Conservation (phyloP, 352 stramenopile genomes). For the Phytophthora aleatoria region DNA sequence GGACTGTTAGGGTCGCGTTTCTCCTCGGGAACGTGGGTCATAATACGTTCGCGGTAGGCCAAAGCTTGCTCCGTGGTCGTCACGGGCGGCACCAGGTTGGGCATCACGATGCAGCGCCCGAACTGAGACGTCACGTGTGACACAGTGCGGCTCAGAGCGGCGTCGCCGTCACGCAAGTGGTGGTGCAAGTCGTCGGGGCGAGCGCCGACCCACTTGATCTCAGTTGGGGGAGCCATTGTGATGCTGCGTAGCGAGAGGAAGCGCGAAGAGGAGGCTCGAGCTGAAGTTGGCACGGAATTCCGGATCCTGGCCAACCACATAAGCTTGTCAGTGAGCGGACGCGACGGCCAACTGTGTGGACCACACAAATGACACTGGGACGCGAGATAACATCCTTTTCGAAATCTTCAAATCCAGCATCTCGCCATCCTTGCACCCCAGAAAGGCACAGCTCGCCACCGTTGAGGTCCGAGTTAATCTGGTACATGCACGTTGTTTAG, state of each 20-base stretch:
- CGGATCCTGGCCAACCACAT: constrained; percentile 33
- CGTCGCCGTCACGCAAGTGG: constrained; percentile 94
- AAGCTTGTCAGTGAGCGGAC: neutral
- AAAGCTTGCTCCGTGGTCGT: constrained; percentile 94
- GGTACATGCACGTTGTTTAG: too few relatives aligned
- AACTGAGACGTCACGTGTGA: constrained; percentile 85
- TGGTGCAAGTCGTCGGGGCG: constrained; percentile 97
- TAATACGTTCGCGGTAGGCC: constrained; percentile 96
- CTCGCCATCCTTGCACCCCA: too few relatives aligned
- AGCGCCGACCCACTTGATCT: constrained; percentile 47
- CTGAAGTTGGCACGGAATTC: constrained; percentile 20
- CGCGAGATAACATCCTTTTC: too few relatives aligned
- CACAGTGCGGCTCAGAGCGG: constrained; percentile 83
- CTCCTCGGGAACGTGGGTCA: constrained; percentile 79
- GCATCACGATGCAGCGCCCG: constrained; percentile 96
- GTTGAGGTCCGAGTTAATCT: too few relatives aligned
- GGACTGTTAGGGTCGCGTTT: constrained; percentile 27
- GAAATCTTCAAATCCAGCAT: too few relatives aligned
- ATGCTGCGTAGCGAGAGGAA: constrained; percentile 3
- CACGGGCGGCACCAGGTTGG: constrained; percentile 97
- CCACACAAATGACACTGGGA: neutral
- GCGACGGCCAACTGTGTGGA: neutral
- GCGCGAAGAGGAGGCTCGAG: constrained; percentile 2
- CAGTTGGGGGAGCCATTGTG: constrained; percentile 23
- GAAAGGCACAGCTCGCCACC: too few relatives aligned